Evolutionary conservation across 768 basidiomycete genomes (phyloP), one percentile per base, ranked within the genome.

Genomic region (Crucibulum laeve): DNA sequence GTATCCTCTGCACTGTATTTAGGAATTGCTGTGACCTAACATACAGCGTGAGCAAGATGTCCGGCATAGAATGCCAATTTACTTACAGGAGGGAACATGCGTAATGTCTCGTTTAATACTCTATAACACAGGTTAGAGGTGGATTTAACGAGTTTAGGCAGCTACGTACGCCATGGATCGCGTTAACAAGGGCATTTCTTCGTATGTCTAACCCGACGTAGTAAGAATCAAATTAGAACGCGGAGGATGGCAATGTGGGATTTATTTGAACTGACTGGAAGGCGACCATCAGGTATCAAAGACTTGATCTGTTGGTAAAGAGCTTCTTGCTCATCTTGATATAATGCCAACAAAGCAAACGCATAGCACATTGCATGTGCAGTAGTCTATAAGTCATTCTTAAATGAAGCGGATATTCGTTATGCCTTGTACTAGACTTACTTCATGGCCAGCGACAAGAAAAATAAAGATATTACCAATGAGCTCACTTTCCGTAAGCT

Each of bases 361-460:
- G 67, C 46, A 49, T 59, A 67, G 39, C 56, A 55, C 8, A 70
- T 49, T 4, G 69, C 60, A 45, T 65, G 57, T 4, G 60, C 61
- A 19, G 63, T 60, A 5, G 60, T 65, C 67, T 71, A 53, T 45
- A n/a, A 45, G 24, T 21, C 13, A 14, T 15, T 33, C 15, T 5
- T 34, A 14, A 19, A 37, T 19, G 15, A n/a, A 4, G 11, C 21
- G 15, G 24, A 15, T 21, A n/a, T 34, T 13, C 25, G 11, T 15
- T 11, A 1, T 11, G 14, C 14, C 3, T 7, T 24, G 4, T 2
- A 32, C 23, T 30, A 30, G 28, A 46, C 53, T 13, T 44, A 77
- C 77, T 63, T 80, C 80, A 45, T 81, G 77, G 6, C 81, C 80
- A 18, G 82, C 82, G 17, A 84, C 55, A n/a, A 82, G 52, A 46